Percentiles rank a stretch among this genome's conserved stretches.
These are phyloP conservation scores for Lathyrus oleraceus DNA, from an alignment of 306 rosid genomes.

Conservation along the genomic window DNA sequence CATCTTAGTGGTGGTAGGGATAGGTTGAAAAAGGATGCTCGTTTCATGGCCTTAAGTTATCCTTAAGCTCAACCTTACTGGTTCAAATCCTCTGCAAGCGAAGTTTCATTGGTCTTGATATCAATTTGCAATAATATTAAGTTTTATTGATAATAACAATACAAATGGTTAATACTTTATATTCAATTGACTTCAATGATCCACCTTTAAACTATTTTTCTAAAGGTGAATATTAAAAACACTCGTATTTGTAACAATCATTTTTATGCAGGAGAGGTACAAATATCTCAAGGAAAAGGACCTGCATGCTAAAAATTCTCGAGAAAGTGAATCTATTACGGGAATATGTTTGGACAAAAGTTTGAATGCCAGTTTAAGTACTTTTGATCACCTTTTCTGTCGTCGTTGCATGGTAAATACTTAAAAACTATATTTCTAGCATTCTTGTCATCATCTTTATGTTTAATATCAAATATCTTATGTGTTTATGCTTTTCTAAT, in stretches of 20 bases:
- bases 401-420: constrained; percentile 78
- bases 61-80: neutral
- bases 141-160: too few species aligned
- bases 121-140: too few species aligned
- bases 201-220: neutral
- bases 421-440: constrained; percentile 18
- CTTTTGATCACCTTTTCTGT: constrained; percentile 77
- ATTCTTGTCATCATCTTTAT: constrained; percentile 10
- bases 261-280: constrained; percentile 61
- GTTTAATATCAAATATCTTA: neutral
- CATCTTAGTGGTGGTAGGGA: too few species aligned
- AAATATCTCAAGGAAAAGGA: constrained; percentile 54
- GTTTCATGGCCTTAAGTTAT: too few species aligned
- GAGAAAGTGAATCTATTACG: constrained; percentile 35
- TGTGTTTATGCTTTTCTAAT: constrained; percentile 26
- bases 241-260: neutral
- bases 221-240: neutral
- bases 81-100: neutral
- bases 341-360: constrained; percentile 65
- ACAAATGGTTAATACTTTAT: neutral
- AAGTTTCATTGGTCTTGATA: too few species aligned
- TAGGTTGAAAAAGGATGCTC: too few species aligned
- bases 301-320: constrained; percentile 39
- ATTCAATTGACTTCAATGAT: neutral
- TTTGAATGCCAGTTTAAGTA: constrained; percentile 56